Conservation (phyloP, 176 grass and related monocot genomes). For the bread wheat (Triticum aestivum) region IWGSC_CS_RefSeq_v2.1 NC_057804.1:61166147-61166646, state of each 20-base stretch:
- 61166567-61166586: neutral
- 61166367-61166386: neutral
- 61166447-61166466: neutral
- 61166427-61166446: neutral
- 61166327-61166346: neutral
- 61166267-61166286: neutral
- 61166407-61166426: neutral
- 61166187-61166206: neutral
- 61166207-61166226: too few species aligned
- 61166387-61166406: neutral
- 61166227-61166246: neutral
- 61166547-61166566: neutral
- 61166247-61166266: neutral
- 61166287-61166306: neutral
- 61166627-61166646: too few species aligned
- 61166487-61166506: neutral
- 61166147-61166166: constrained; percentile 31
- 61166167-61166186: neutral
- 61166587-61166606: too few species aligned
- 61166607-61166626: too few species aligned
- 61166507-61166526: neutral
- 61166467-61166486: neutral
- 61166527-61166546: neutral
- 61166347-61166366: neutral
- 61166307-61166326: neutral